These are phyloP conservation scores for Candida caryicola DNA, from an alignment of 805 yeast genomes.

Conservation along the genomic window DNA sequence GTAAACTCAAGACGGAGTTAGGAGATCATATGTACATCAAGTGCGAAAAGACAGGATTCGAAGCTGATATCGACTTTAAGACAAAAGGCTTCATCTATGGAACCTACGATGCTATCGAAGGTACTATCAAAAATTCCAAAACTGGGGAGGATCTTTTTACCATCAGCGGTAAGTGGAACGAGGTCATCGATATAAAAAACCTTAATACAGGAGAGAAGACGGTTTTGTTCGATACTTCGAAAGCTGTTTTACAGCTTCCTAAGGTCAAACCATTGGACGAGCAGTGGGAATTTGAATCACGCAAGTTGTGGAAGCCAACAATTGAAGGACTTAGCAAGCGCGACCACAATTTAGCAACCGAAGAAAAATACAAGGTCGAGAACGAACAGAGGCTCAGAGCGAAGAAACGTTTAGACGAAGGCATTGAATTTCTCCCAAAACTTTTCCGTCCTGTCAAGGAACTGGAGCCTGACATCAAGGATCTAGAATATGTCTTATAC, in stretches of 20 bases:
- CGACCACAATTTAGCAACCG: constrained; percentile 82
- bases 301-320: constrained; percentile 80
- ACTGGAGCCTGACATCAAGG: constrained; percentile 24
- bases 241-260: constrained; percentile 56
- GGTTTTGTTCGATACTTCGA: constrained; percentile 43
- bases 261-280: constrained; percentile 72
- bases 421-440: constrained; percentile 77
- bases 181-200: constrained; percentile 62
- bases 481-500: constrained; percentile 64
- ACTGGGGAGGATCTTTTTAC: constrained; percentile 57
- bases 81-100: constrained; percentile 94
- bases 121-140: constrained; percentile 51
- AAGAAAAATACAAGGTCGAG: constrained; percentile 83
- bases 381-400: constrained; percentile 77
- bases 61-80: constrained; percentile 87
- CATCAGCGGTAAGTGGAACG: constrained; percentile 93
- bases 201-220: constrained; percentile 47
- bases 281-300: constrained; percentile 79
- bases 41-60: constrained; percentile 55
- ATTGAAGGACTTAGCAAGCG: constrained; percentile 75
- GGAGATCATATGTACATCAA: constrained; percentile 87
- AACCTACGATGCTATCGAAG: constrained; percentile 84
- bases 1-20: constrained; percentile 82
- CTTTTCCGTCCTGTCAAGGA: constrained; percentile 54
- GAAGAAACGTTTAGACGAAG: constrained; percentile 71